Conservation (phyloP, 768 basidiomycete species). For the Boletus rubroflammeus region DNA sequence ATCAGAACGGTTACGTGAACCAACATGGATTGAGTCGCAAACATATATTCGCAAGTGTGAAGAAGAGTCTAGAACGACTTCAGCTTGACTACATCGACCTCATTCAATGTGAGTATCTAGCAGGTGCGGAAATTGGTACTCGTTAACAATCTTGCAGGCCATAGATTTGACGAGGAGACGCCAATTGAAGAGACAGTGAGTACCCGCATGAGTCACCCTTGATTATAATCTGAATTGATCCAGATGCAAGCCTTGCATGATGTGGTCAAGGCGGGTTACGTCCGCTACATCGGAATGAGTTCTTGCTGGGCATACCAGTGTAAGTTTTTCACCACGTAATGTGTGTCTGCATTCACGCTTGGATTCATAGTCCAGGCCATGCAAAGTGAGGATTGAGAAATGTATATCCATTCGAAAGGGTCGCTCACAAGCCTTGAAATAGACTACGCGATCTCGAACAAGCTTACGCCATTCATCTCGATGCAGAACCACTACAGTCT, state of each 20-base stretch:
- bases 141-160: conserved; percentile 27
- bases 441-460: conserved; percentile 42
- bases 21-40: conserved; percentile 46
- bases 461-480: conserved; percentile 52
- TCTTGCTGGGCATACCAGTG: conserved; percentile 42
- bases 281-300: conserved; percentile 44
- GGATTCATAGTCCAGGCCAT: conserved; percentile 34
- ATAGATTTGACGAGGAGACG: conserved; percentile 49
- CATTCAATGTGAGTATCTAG: conserved; percentile 40
- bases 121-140: not conserved
- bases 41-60: conserved; percentile 58
- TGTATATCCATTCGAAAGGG: not conserved
- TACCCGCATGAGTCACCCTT: not conserved
- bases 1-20: conserved; percentile 45
- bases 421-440: conserved; percentile 1
- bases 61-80: conserved; percentile 40
- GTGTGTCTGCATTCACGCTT: not conserved
- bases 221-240: not conserved
- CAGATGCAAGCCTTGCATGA: conserved; percentile 50
- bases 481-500: conserved; percentile 64
- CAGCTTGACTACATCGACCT: conserved; percentile 56
- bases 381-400: conserved; percentile 30
- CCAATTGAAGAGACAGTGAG: conserved; percentile 44
- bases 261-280: conserved; percentile 47
- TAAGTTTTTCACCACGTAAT: conserved; percentile 10